A percentile compares a stretch with the other conserved stretches of the same genome.
Conservation (phyloP, 2,329 filamentous ascomycete genomes). For the Fusarium euwallaceae region DNA sequence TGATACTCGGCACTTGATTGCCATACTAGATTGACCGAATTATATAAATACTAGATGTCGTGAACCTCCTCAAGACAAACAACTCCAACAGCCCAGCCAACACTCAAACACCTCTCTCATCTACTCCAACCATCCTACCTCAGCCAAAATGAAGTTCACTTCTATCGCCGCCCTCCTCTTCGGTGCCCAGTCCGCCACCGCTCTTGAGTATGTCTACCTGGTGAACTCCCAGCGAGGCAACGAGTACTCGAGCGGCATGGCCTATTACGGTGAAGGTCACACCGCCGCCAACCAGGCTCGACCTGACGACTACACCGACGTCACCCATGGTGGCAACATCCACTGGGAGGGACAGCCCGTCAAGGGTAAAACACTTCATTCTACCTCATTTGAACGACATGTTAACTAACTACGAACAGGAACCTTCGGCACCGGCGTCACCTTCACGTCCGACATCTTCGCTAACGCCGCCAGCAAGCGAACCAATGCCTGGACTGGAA, state of each 20-base stretch:
- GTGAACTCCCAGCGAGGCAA: constrained; percentile 2
- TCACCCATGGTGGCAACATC: not conserved
- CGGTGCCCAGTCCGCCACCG: not conserved
- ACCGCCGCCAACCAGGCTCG: not conserved
- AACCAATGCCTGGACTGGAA: not conserved
- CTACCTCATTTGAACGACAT: not conserved
- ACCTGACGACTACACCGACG: constrained; percentile 1
- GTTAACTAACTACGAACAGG: not conserved
- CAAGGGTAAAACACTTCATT: not conserved
- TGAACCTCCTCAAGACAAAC: not conserved
- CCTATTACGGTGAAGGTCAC: constrained; percentile 6
- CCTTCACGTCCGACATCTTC: not conserved
- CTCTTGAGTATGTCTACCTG: constrained; percentile 1
- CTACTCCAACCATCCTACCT: not conserved
- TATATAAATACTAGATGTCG: not conserved
- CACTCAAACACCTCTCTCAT: not conserved
- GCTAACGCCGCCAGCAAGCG: not conserved
- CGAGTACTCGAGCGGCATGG: constrained; percentile 6
- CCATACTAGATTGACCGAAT: not conserved
- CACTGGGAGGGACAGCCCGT: not conserved
- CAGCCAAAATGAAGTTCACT: not conserved
- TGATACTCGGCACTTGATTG: not conserved
- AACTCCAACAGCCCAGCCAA: not conserved
- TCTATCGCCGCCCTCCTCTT: not conserved
- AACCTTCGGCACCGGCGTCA: not conserved